Base-by-base conservation (phyloP, 192 early-diverging fungal genomes). In the Cetraspora pellucida region DNA sequence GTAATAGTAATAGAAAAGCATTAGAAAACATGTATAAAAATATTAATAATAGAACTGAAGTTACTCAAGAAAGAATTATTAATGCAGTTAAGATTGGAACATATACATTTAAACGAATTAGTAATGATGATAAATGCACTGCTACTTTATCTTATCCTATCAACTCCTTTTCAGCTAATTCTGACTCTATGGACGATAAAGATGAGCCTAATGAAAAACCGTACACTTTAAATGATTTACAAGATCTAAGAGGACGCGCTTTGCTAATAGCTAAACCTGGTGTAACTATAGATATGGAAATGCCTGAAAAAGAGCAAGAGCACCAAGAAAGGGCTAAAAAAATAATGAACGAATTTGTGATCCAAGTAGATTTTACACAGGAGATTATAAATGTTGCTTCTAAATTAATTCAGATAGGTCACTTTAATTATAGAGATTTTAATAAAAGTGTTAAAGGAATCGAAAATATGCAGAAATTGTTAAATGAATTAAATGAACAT, bases 371-470 rank as follows among this genome's bases (percentile, higher is more conserved):
- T 30, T 25, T 71, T 57, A 11, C n/a, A 31, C 55, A 71, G 10
- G 27, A 77, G 9, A 77, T 77, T 2, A 54, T 77, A 17, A 31
- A 21, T 72, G 28, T 77, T 21, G 67, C 54, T 23, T 54, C 77
- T 3, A 77, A 21, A 31, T 71, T 77, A 25, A 77, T 77, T 28
- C 47, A 61, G 46, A 50, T 57, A 27, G 77, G 77, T 44, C 77
- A 77, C 45, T 77, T 77, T 77, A 9, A 25, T 45, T 77, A 77
- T 59, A 44, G 58, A 46, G 27, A 52, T 2, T 77, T 77, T 72
- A 30, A 67, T 28, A 64, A 54, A 28, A 57, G 14, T 9, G 50
- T 54, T 43, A 21, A 14, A 19, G 28, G 19, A 23, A 0, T 1
- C 3, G 77, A 58, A 47, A 28, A 71, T 28, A 77, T 77, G 67